Percentiles rank a stretch among this genome's conserved stretches.
Evolutionary conservation across 2,329 filamentous ascomycete species (phyloP).

Genomic region (Penicillium sp.): DNA sequence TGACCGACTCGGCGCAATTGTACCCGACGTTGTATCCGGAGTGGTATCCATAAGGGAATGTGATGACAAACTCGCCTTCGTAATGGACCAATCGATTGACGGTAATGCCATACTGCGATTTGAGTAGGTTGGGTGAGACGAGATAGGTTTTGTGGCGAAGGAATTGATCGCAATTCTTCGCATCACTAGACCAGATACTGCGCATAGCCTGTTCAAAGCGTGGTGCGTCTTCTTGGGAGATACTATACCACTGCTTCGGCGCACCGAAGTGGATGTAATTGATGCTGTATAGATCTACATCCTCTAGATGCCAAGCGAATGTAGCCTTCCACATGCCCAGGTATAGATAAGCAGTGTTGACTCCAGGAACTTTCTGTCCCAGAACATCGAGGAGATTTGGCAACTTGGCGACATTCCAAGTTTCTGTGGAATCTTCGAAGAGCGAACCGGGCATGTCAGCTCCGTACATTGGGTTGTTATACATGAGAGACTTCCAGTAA

Average conservation of each 20-base stretch:
- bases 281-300: constrained; percentile 98
- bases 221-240: constrained; percentile 89
- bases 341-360: constrained; percentile 97
- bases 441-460: constrained; percentile 95
- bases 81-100: constrained; percentile 96
- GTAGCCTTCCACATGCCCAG: constrained; percentile 99
- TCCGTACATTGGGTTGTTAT: constrained; percentile 90
- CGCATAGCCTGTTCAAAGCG: constrained; percentile 89
- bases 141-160: constrained; percentile 96
- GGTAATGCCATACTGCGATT: constrained; percentile 87
- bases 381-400: constrained; percentile 91
- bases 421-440: constrained; percentile 79
- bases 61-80: constrained; percentile 97
- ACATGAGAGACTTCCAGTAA: constrained; percentile 97
- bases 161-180: constrained; percentile 94
- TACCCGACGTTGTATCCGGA: constrained; percentile 98
- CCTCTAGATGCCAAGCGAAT: constrained; percentile 97
- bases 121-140: constrained; percentile 84
- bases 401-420: constrained; percentile 93
- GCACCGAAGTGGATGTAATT: constrained; percentile 99
- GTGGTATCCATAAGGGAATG: constrained; percentile 97
- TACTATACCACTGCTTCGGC: constrained; percentile 99
- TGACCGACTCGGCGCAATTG: constrained; percentile 98
- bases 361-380: constrained; percentile 91
- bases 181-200: constrained; percentile 84